Evolutionary conservation across 163 green algal species (phyloP).

Genomic region (Coccomyxa subellipsoidea): DNA sequence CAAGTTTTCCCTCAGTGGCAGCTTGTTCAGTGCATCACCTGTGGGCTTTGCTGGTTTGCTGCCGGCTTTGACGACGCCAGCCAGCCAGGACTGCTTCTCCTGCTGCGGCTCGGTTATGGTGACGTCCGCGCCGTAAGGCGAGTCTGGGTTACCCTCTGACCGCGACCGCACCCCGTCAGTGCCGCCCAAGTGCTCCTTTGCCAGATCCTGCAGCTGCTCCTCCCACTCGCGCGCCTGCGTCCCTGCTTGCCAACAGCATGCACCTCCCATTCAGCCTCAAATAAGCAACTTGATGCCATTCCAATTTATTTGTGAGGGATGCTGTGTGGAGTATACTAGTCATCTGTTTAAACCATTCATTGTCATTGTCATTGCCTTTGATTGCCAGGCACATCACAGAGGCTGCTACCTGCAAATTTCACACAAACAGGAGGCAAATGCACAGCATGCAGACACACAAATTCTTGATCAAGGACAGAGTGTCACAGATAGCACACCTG

Average conservation of each 20-base stretch:
- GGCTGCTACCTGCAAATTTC: too few relatives aligned
- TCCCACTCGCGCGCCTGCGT: not conserved
- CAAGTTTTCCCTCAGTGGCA: too few relatives aligned
- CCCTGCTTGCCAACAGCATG: not conserved
- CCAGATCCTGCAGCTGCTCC: constrained; percentile 3
- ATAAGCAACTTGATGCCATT: too few relatives aligned
- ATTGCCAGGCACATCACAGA: too few relatives aligned
- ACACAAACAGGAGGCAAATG: too few relatives aligned
- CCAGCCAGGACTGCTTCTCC: not conserved
- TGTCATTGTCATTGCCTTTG: too few relatives aligned
- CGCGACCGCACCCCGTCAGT: not conserved
- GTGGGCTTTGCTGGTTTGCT: not conserved
- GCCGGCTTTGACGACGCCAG: not conserved
- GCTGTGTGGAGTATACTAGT: too few relatives aligned
- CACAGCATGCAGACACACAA: not conserved
- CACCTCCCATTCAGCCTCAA: too few relatives aligned
- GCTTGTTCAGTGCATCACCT: not conserved
- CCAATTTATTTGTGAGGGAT: too few relatives aligned
- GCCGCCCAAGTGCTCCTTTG: not conserved
- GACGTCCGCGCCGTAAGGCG: not conserved
- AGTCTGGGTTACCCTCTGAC: not conserved
- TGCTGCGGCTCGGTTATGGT: not conserved
- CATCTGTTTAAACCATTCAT: too few relatives aligned
- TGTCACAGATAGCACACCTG: not conserved
- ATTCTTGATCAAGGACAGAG: too few relatives aligned